Base-by-base conservation (phyloP, 75 land plant species). In the Pinus albicaulis region DNA sequence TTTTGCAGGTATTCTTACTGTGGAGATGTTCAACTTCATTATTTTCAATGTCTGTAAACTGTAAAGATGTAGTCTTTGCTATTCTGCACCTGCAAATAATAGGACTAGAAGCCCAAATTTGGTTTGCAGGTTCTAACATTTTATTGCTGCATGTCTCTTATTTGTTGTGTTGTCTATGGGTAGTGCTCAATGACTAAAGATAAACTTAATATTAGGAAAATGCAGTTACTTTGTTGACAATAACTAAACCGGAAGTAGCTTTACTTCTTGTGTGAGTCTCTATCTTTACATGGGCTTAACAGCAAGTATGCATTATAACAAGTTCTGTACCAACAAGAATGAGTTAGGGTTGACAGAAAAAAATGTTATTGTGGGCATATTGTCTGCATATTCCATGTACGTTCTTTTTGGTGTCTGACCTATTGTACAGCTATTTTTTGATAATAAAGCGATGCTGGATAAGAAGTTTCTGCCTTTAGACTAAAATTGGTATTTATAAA, bases 1-100 rank as follows among this genome's bases (percentile, higher is more conserved):
- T 91, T 68, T 89, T 98, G 44, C 99, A 98, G 81, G 99, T 95
- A 86, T 72, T 78, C n/a, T 23, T 28, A 52, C 5, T 38, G 78
- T 72, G 56, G 34, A 72, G 31, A 72, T 22, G 41, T 6, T 68
- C 14, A n/a, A 41, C 14, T 44, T 3, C n/a, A 38, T n/a, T 41
- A 25, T 61, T 61, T 24, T 24, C 41, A 4, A 26, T 26, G 8
- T 61, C 64, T 24, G 64, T 13, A 48, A 48, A 48, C 12, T 48
- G 53, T 48, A 48, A 48, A 71, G 19, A 23, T 71, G 73, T 26
- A 71, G 26, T 28, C 73, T 23, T 71, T 52, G 73, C 22, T 26
- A 34, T 71, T 71, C 17, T 22, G 22, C 26, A n/a, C 22, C 55
- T 38, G 13, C 6, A 28, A 59, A 59, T 26, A 74, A 58, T 53